phyloP scores from a whole-genome alignment of 495 filamentous ascomycete species.

The Elasticomyces elasticus region DNA sequence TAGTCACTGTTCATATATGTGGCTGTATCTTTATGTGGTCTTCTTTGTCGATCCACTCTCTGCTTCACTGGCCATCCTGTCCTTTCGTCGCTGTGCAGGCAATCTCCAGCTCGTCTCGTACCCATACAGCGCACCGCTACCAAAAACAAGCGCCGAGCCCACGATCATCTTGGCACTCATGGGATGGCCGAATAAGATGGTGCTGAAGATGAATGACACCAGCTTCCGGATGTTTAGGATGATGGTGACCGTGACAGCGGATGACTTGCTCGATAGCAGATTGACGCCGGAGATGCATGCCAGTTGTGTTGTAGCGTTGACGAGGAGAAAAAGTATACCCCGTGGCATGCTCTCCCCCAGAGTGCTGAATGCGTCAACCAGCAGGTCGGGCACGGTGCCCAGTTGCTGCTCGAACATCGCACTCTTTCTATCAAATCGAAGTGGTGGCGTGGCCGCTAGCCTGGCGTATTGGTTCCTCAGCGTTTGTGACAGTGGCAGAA shows the following conservation, averaged over 20 bases:
- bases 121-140: conserved; percentile 78
- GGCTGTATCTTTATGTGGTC: neutral
- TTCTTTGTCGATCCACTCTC: neutral
- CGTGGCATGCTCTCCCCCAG: conserved; percentile 42
- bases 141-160: conserved; percentile 77
- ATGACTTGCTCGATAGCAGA: conserved; percentile 69
- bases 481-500: conserved; percentile 40
- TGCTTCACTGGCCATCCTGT: neutral
- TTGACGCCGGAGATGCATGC: conserved; percentile 93
- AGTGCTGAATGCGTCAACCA: neutral
- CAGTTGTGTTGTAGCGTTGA: conserved; percentile 89
- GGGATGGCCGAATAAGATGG: conserved; percentile 83
- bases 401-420: neutral
- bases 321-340: conserved; percentile 57
- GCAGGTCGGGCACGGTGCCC: neutral
- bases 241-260: conserved; percentile 89
- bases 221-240: conserved; percentile 92
- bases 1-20: no score
- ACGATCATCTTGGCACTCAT: conserved; percentile 63
- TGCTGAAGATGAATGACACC: conserved; percentile 80
- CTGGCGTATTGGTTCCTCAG: conserved; percentile 41
- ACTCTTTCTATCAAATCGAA: conserved; percentile 7
- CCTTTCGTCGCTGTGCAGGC: conserved; percentile 7
- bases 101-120: conserved; percentile 47
- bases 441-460: conserved; percentile 40